Evolutionary conservation across 2,329 filamentous ascomycete genomes (phyloP).

Genomic region (Pseudogymnoascus destructans): DNA sequence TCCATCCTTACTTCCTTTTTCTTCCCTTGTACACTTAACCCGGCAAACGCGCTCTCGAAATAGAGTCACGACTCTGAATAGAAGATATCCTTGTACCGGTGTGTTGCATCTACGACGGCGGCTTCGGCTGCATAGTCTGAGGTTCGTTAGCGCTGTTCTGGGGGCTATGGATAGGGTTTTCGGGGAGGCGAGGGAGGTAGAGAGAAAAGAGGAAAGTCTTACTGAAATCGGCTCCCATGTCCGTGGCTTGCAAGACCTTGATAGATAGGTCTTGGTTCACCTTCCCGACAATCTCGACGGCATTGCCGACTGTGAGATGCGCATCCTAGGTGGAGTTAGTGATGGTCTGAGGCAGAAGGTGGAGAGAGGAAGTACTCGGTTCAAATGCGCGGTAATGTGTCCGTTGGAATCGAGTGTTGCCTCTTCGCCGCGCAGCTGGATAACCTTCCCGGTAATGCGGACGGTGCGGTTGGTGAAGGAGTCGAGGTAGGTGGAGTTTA

Average conservation of each 20-base stretch:
- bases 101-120: constrained; percentile 73
- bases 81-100: constrained; percentile 70
- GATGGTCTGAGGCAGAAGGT: neutral
- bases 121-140: constrained; percentile 64
- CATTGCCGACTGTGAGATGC: constrained; percentile 56
- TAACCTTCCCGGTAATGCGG: constrained; percentile 74
- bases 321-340: constrained; percentile 41
- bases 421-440: constrained; percentile 65
- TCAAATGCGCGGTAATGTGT: constrained; percentile 59
- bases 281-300: constrained; percentile 67
- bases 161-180: neutral
- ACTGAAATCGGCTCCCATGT: constrained; percentile 40
- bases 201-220: constrained; percentile 9
- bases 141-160: neutral
- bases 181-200: constrained; percentile 9
- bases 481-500: constrained; percentile 68
- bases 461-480: constrained; percentile 63
- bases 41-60: constrained; percentile 9
- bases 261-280: constrained; percentile 61
- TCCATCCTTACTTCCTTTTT: constrained; percentile 20
- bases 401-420: constrained; percentile 74
- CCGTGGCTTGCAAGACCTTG: constrained; percentile 54
- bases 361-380: constrained; percentile 39
- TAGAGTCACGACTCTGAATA: constrained; percentile 35
- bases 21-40: neutral